Percentiles rank a stretch among this genome's conserved stretches.
Evolutionary conservation across 2,329 filamentous ascomycete genomes (phyloP).

Genomic region (Colletotrichum sp.): DNA sequence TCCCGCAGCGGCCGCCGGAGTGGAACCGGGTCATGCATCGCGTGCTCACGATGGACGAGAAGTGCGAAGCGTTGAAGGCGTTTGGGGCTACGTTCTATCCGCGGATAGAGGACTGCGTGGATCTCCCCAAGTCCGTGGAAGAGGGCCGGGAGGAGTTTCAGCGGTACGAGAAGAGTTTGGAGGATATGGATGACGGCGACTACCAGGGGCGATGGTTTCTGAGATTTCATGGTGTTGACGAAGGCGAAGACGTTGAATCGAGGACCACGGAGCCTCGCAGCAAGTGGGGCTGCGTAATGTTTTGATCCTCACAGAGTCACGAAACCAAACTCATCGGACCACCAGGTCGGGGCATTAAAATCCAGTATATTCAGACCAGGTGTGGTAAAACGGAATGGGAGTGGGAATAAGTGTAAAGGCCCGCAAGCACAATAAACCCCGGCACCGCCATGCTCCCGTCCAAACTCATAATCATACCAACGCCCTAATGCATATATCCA

Average conservation of each 20-base stretch:
- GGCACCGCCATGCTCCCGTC: constrained; percentile 17
- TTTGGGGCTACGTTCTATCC: not conserved
- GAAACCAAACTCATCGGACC: not conserved
- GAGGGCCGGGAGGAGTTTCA: not conserved
- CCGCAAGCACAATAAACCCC: constrained; percentile 13
- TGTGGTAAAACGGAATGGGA: constrained; percentile 4
- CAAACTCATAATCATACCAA: constrained; percentile 18
- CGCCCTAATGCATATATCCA: constrained; percentile 13
- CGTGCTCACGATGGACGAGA: not conserved
- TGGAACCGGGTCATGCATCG: not conserved
- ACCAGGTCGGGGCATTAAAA: not conserved
- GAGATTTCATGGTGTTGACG: not conserved
- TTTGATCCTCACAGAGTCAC: not conserved
- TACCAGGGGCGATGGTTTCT: not conserved
- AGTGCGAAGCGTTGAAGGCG: not conserved
- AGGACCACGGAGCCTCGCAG: not conserved
- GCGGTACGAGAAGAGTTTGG: not conserved
- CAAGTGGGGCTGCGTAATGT: not conserved
- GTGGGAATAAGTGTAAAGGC: constrained; percentile 7
- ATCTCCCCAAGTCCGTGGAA: not conserved
- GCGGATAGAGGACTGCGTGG: not conserved
- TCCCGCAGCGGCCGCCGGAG: not conserved
- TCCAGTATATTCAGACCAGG: constrained; percentile 16
- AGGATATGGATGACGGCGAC: not conserved
- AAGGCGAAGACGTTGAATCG: not conserved